Evolutionary conservation across 2,329 filamentous ascomycete species (phyloP).

Genomic region (Thermomyces lanuginosus): DNA sequence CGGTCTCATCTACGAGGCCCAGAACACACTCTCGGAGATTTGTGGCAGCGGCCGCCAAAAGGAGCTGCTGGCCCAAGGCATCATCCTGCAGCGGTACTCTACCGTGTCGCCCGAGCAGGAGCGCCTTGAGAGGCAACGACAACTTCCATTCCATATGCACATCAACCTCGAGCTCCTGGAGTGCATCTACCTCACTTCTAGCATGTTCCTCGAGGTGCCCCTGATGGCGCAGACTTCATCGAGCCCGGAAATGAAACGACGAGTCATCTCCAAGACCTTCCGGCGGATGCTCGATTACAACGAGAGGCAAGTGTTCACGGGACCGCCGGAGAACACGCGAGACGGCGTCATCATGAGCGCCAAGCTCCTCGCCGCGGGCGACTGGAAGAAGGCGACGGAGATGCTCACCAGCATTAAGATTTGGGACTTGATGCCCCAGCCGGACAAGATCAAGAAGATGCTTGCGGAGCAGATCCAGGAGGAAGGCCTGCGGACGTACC

Average conservation of each 20-base stretch:
- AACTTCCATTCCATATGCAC: conserved; percentile 99
- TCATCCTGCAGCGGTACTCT: conserved; percentile 93
- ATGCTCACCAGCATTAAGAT: conserved; percentile 99
- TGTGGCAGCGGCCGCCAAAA: conserved; percentile 96
- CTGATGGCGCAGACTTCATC: conserved; percentile 93
- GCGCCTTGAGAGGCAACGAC: conserved; percentile 87
- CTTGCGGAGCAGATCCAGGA: conserved; percentile 96
- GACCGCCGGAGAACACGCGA: conserved; percentile 93
- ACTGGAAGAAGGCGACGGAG: conserved; percentile 92
- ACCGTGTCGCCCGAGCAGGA: conserved; percentile 97
- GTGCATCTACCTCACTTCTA: conserved; percentile 96
- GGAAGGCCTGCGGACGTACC: conserved; percentile 91
- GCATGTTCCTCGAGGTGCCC: conserved; percentile 97
- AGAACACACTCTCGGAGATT: conserved; percentile 94
- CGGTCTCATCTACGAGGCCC: conserved; percentile 90
- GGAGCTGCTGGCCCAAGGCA: conserved; percentile 90
- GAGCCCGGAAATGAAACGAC: conserved; percentile 90
- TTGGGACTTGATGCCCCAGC: conserved; percentile 91
- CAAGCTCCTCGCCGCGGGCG: conserved; percentile 86
- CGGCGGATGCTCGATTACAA: conserved; percentile 98
- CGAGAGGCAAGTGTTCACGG: conserved; percentile 97
- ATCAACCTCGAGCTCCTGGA: conserved; percentile 97
- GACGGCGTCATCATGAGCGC: conserved; percentile 99
- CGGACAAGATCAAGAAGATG: conserved; percentile 90
- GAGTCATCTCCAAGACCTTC: conserved; percentile 98